A percentile compares a stretch with the other conserved stretches of the same genome.
These are phyloP conservation scores for Saprolegnia parasitica DNA, from an alignment of 352 stramenopile genomes.

Conservation along the genomic window DNA sequence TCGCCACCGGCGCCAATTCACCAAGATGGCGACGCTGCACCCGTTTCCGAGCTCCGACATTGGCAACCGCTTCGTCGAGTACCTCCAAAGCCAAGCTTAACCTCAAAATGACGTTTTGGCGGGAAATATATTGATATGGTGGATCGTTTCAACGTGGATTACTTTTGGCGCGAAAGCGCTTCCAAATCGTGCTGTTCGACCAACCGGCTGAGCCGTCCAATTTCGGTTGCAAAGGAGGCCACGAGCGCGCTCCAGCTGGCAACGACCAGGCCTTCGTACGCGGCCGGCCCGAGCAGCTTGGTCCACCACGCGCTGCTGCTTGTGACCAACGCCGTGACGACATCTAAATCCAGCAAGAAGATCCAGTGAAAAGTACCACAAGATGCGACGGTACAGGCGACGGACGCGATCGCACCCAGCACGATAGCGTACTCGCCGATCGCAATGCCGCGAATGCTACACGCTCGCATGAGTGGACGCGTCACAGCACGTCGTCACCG, in stretches of 20 bases:
- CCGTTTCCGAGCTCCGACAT: constrained; percentile 52
- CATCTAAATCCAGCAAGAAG: not conserved
- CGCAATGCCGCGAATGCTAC: not conserved
- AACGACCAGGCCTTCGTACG: not conserved
- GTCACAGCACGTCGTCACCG: too few relatives aligned
- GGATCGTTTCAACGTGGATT: not conserved
- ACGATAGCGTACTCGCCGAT: constrained; percentile 9
- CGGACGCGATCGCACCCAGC: not conserved
- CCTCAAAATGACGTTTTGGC: constrained; percentile 17
- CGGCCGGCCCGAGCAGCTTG: not conserved
- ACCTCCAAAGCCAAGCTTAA: constrained; percentile 66
- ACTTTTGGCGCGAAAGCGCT: not conserved
- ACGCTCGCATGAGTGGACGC: not conserved
- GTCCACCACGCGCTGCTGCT: too few relatives aligned
- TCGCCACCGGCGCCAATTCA: constrained; percentile 71
- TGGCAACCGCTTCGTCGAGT: constrained; percentile 65
- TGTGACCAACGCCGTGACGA: too few relatives aligned
- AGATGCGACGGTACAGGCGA: not conserved
- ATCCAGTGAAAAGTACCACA: not conserved
- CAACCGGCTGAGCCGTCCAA: not conserved
- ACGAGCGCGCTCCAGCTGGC: not conserved
- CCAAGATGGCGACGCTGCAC: constrained; percentile 69
- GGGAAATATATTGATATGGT: too few relatives aligned
- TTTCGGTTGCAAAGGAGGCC: constrained; percentile 1
- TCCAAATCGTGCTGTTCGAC: constrained; percentile 16